Evolutionary conservation across 2,329 filamentous ascomycete genomes (phyloP), one percentile per base, ranked within the genome.

Genomic region (Bipolaris victoriae): DNA sequence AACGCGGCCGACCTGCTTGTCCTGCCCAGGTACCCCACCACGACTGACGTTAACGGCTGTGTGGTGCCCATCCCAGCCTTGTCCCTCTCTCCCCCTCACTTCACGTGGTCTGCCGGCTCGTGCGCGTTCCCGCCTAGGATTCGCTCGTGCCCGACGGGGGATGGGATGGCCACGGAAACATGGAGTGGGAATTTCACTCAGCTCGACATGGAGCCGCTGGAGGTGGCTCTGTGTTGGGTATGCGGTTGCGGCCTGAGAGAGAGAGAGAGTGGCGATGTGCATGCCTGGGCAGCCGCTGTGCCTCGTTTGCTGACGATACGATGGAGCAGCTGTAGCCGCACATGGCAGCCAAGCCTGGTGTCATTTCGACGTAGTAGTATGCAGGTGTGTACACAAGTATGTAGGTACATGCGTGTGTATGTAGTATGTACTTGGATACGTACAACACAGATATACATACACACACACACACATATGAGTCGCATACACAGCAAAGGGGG

Each of bases 71-170:
- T 46, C 29, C 46, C 45, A 9, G 45, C 24, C 35, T 9, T 13
- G 26, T 43, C 10, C 20, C 40, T 24, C 37, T 37, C 26, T 20
- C 20, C 54, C 49, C 55, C 55, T 53, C 50, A 18, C 33, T 45
- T 53, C 55, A 57, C 55, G 55, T 57, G 55, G 29, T 20, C 15
- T 16, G 20, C 13, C n/a, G 46, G 53, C 35, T 49, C 53, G 53
- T 55, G 53, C 53, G 16, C 24, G n/a, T 5, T 49, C 16, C 18
- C 33, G 45, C 26, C 44, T 29, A 11, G 29, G 29, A 47, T 29
- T 24, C 29, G 31, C 31, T 24, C 24, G 29, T 33, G 13, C 41
- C 35, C 33, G 36, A 41, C 35, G n/a, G 5, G 7, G 7, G 26
- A 10, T 10, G 26, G 7, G 7, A 29, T 29, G 26, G 26, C 7